A percentile compares a stretch with the other conserved stretches of the same genome.
These are phyloP conservation scores for Viridothelium virens DNA, from an alignment of 495 filamentous ascomycete genomes.

Conservation along the genomic window DNA sequence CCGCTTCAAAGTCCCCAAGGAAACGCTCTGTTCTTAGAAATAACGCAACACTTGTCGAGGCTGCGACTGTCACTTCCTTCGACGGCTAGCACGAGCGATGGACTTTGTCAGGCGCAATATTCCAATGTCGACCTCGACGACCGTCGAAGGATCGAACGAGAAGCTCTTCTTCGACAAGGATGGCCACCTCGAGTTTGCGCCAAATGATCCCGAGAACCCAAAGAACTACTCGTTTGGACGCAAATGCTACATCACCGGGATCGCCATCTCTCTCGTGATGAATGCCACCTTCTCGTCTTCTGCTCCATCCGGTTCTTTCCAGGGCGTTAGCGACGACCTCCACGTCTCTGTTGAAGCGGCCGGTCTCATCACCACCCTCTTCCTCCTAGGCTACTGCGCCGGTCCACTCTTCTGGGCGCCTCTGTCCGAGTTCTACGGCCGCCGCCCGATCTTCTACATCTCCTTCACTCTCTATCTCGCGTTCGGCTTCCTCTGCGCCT, in stretches of 20 bases:
- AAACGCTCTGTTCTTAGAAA: slow-evolving; percentile 1
- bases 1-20: slow-evolving; percentile 8
- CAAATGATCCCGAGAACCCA: slow-evolving; percentile 44
- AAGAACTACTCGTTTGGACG: slow-evolving; percentile 44
- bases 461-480: slow-evolving; percentile 38
- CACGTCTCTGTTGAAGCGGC: slow-evolving; percentile 38
- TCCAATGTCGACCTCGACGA: not conserved
- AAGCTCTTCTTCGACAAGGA: slow-evolving; percentile 35
- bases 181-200: slow-evolving; percentile 40
- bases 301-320: slow-evolving; percentile 43
- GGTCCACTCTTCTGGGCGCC: slow-evolving; percentile 49
- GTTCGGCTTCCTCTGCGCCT: slow-evolving; percentile 44
- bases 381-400: slow-evolving; percentile 46
- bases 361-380: slow-evolving; percentile 45
- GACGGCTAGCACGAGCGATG: slow-evolving; percentile 1
- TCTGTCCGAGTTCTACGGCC: slow-evolving; percentile 44
- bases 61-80: slow-evolving; percentile 4
- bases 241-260: slow-evolving; percentile 41
- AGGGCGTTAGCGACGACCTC: slow-evolving; percentile 40
- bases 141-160: slow-evolving; percentile 14
- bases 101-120: slow-evolving; percentile 5
- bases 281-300: slow-evolving; percentile 51
- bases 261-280: slow-evolving; percentile 42
- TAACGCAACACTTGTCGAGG: slow-evolving; percentile 9
- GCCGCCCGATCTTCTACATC: slow-evolving; percentile 41